Base-by-base conservation (phyloP, 1,139 yeast genomes). In the Taiozyma sp. region DNA sequence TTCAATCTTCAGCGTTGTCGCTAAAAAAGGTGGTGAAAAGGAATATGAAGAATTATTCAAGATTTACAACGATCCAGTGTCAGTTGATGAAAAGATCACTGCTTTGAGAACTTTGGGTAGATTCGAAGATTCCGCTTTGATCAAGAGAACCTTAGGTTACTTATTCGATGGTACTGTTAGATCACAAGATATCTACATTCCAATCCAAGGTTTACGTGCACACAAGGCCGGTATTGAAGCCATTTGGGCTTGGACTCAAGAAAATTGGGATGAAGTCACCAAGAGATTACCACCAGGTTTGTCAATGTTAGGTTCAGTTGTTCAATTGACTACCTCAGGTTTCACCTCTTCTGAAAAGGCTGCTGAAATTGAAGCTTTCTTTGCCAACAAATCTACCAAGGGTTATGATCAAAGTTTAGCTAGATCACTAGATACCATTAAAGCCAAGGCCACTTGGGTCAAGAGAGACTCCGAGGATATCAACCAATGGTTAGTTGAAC, bases 151-250 rank as follows among this genome's bases (percentile, higher is more conserved):
- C 14, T 73, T 87, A 48, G 76, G 70, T 4, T 74, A 79, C 63
- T 69, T 88, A 57, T 76, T 88, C 56, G 84, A 87, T 65, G 84
- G 90, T 38, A 80, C 85, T 38, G 73, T 83, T 40, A 76, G 91
- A 58, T 84, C 87, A 65, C 98, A 92, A 73, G 98, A 92, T 69
- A 80, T 88, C 52, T 84, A 83, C 67, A 79, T 85, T 56, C 91
- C 96, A 60, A 75, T 92, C 79, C 79, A 74, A 56, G 91, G 95
- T 42, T 72, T 89, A 70, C 75, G 86, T 62, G 65, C 79, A 19
- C 83, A 82, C 63, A 74, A 71, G 52, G 75, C 73, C 45, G 96
- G 96, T 71, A 74, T 81, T 55, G 62, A 60, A 58, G 79, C 81
- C 22, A 70, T 84, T 58, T 92, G 93, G 91, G 57, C 65, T n/a